These are phyloP conservation scores for Kregervanrija fluxuum DNA, from an alignment of 805 yeast genomes.

Conservation along the genomic window DNA sequence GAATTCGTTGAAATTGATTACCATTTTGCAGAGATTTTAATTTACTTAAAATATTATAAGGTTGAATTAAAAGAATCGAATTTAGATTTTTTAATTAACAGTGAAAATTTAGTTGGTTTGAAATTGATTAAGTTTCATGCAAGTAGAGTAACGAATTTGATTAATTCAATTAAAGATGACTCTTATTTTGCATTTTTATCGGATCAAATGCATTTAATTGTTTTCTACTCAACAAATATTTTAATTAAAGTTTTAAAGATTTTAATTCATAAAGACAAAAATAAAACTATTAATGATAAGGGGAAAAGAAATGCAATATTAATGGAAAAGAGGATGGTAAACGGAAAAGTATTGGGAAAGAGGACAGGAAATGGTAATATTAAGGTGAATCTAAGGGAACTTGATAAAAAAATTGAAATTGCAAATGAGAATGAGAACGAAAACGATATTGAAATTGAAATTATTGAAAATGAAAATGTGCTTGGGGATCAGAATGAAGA, in stretches of 20 bases:
- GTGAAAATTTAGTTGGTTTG: slow-evolving; percentile 2
- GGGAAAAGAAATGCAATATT: no score
- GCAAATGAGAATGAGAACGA: neutral
- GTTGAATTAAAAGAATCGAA: slow-evolving; percentile 5
- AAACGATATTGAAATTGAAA: slow-evolving; percentile 1
- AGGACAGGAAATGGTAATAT: no score
- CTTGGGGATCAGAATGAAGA: no score
- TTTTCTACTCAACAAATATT: slow-evolving; percentile 35
- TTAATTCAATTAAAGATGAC: slow-evolving; percentile 32
- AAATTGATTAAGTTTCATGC: slow-evolving; percentile 34
- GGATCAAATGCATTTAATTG: slow-evolving; percentile 57
- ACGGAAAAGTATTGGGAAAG: no score
- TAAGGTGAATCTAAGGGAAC: no score
- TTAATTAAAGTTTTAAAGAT: slow-evolving; percentile 24
- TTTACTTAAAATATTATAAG: slow-evolving; percentile 23
- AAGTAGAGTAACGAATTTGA: slow-evolving; percentile 33
- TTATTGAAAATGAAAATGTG: neutral
- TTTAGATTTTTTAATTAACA: neutral
- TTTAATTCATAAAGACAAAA: neutral
- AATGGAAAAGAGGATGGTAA: no score
- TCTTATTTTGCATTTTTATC: slow-evolving; percentile 62
- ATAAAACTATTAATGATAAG: neutral
- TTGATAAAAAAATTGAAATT: no score
- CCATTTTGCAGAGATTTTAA: slow-evolving; percentile 50
- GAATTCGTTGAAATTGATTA: slow-evolving; percentile 71